phyloP scores from a whole-genome alignment of 805 yeast genomes.

The Ogataea salicorniae region DNA sequence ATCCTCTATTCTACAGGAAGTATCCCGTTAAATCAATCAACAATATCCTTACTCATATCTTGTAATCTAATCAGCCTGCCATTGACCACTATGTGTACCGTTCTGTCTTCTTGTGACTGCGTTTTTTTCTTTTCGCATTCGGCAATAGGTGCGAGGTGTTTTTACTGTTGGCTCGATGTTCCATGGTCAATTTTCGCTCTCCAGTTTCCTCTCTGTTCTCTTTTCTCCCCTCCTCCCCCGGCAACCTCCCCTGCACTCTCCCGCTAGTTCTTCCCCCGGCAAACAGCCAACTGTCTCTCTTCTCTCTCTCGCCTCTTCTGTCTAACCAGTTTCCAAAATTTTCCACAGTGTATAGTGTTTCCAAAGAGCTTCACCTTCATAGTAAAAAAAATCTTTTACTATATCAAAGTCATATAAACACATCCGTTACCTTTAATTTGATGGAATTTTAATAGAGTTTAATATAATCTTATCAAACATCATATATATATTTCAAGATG shows the following conservation, averaged over 20 bases:
- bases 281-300: too few species aligned
- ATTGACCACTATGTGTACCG: too few species aligned
- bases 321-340: background rate
- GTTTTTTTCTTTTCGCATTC: background rate
- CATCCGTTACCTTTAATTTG: too few species aligned
- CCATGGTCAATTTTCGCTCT: too few species aligned
- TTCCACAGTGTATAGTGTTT: background rate
- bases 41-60: too few species aligned
- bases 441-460: background rate
- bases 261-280: too few species aligned
- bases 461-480: conserved; percentile 3
- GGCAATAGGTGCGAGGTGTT: background rate
- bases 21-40: too few species aligned
- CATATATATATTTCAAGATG: conserved; percentile 50
- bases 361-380: background rate
- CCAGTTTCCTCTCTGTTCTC: background rate
- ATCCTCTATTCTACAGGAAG: too few species aligned
- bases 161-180: background rate
- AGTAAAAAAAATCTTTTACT: background rate
- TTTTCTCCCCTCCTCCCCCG: background rate
- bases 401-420: background rate
- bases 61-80: too few species aligned
- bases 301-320: too few species aligned
- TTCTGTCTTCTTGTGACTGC: conserved; percentile 4
- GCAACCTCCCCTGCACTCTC: too few species aligned